Evolutionary conservation across 495 filamentous ascomycete species (phyloP).

Genomic region (Ramalina peruviana): DNA sequence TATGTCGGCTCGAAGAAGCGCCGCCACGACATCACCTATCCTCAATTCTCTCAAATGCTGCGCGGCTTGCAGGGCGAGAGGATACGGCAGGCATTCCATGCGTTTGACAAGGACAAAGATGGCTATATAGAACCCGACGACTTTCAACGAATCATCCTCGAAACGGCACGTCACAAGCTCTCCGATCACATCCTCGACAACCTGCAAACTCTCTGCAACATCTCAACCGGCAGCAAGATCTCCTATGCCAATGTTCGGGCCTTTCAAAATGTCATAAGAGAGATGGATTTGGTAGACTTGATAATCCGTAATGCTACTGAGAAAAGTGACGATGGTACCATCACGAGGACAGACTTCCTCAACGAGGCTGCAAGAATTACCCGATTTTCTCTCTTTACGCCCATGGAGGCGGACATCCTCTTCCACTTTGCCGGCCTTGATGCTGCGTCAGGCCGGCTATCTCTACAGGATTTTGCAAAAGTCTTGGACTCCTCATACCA

Average conservation of each 20-base stretch:
- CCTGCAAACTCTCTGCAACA: constrained; percentile 87
- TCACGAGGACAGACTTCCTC: constrained; percentile 84
- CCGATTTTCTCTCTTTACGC: constrained; percentile 86
- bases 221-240: constrained; percentile 80
- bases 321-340: constrained; percentile 80
- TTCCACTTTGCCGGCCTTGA: constrained; percentile 96
- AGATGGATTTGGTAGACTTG: constrained; percentile 94
- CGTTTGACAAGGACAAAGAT: constrained; percentile 83
- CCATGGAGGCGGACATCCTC: constrained; percentile 97
- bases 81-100: constrained; percentile 85
- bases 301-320: constrained; percentile 73
- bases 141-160: constrained; percentile 87
- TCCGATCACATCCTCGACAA: constrained; percentile 94
- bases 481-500: constrained; percentile 90
- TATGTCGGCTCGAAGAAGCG: constrained; percentile 77
- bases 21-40: constrained; percentile 83
- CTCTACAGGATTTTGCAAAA: constrained; percentile 75
- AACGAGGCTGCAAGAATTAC: constrained; percentile 85
- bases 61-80: constrained; percentile 90
- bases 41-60: constrained; percentile 96
- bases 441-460: constrained; percentile 71
- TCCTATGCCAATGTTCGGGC: constrained; percentile 94
- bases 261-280: constrained; percentile 89
- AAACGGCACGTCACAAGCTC: constrained; percentile 91
- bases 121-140: constrained; percentile 95